Percentiles rank a stretch among this genome's conserved stretches.
Conservation (phyloP, 116 monocot species). For the Posidonia oceanica region DNA sequence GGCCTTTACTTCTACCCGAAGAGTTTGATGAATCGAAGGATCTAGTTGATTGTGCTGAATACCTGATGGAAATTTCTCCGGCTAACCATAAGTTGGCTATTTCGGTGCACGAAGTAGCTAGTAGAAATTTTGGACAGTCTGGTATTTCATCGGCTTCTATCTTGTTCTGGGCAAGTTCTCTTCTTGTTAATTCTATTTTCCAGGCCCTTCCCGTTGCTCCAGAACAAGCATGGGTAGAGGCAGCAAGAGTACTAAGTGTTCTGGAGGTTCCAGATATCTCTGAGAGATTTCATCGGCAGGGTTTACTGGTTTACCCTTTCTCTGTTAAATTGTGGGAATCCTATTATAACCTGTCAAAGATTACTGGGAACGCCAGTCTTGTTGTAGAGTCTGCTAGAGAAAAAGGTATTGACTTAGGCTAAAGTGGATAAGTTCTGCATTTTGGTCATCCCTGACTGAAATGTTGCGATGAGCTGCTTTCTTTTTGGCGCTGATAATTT, state of each 20-base stretch:
- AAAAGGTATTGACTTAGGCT: conserved; percentile 48
- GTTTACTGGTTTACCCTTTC: conserved; percentile 75
- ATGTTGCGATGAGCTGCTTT: neutral
- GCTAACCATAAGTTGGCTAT: conserved; percentile 66
- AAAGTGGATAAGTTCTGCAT: neutral
- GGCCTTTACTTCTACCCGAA: conserved; percentile 51
- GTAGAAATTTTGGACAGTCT: conserved; percentile 8
- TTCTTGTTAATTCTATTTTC: conserved; percentile 64
- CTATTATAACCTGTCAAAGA: conserved; percentile 25
- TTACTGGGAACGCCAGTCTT: conserved; percentile 13
- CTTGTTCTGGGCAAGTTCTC: conserved; percentile 62
- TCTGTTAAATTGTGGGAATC: conserved; percentile 75
- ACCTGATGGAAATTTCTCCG: conserved; percentile 48
- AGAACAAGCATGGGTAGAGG: conserved; percentile 60
- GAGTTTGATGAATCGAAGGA: conserved; percentile 32
- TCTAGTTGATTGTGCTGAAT: conserved; percentile 57
- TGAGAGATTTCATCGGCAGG: conserved; percentile 51
- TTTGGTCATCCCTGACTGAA: neutral
- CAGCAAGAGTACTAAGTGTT: conserved; percentile 21
- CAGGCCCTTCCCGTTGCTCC: conserved; percentile 68
- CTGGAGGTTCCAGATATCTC: conserved; percentile 23
- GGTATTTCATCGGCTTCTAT: conserved; percentile 17
- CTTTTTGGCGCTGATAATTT: too few relatives aligned
- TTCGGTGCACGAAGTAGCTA: conserved; percentile 27
- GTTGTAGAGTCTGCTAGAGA: conserved; percentile 44